Evolutionary conservation across 768 basidiomycete species (phyloP).

Genomic region (Suillus luteus): DNA sequence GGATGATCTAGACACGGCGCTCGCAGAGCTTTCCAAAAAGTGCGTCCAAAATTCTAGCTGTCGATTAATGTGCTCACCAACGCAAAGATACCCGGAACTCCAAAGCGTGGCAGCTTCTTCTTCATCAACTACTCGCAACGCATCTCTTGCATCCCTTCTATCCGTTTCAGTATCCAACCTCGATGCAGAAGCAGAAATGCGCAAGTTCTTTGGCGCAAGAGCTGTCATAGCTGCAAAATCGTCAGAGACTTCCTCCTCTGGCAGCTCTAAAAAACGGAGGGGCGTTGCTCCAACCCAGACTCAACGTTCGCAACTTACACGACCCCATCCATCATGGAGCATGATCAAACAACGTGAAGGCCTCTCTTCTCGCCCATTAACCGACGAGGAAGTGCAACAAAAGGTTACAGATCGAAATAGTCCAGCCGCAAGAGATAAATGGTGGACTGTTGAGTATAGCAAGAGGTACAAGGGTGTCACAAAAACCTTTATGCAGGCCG

Average conservation of each 20-base stretch:
- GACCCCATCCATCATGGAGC: constrained; percentile 77
- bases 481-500: constrained; percentile 76
- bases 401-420: constrained; percentile 47
- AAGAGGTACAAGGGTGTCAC: constrained; percentile 83
- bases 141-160: constrained; percentile 56
- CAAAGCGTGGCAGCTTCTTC: constrained; percentile 36
- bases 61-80: neutral
- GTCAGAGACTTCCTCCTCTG: constrained; percentile 34
- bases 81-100: constrained; percentile 54
- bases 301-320: constrained; percentile 72
- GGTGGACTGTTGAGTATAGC: constrained; percentile 90
- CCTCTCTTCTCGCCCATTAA: constrained; percentile 61
- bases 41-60: constrained; percentile 32
- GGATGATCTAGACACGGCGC: constrained; percentile 82
- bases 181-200: constrained; percentile 88
- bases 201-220: constrained; percentile 90
- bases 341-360: constrained; percentile 71
- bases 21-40: constrained; percentile 85
- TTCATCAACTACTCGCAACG: constrained; percentile 29
- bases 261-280: constrained; percentile 41
- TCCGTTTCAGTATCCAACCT: constrained; percentile 81
- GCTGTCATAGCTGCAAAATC: constrained; percentile 71
- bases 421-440: constrained; percentile 59
- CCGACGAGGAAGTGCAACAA: constrained; percentile 51
- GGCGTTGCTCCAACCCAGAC: constrained; percentile 32